These are phyloP conservation scores for Darksidea phi DNA, from an alignment of 495 filamentous ascomycete species.

Conservation along the genomic window DNA sequence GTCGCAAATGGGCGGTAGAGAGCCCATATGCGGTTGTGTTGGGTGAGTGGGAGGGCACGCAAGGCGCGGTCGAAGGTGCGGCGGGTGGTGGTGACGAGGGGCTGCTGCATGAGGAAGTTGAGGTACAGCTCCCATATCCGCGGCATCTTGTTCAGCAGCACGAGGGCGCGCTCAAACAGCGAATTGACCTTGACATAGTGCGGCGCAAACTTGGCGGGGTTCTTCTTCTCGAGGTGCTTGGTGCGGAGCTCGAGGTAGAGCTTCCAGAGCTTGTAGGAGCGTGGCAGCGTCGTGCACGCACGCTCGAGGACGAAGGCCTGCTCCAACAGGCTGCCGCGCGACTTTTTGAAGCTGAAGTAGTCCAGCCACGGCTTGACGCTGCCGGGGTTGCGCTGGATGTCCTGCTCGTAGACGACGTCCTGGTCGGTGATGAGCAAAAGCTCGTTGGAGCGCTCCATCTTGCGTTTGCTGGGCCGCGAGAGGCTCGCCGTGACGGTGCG, in stretches of 20 bases:
- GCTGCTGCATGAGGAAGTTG: slow-evolving; percentile 84
- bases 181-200: slow-evolving; percentile 94
- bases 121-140: slow-evolving; percentile 98
- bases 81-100: slow-evolving; percentile 84
- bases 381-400: slow-evolving; percentile 80
- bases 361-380: slow-evolving; percentile 94
- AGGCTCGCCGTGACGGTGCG: slow-evolving; percentile 29
- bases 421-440: slow-evolving; percentile 65
- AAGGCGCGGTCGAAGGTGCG: slow-evolving; percentile 92
- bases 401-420: slow-evolving; percentile 94
- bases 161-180: slow-evolving; percentile 88
- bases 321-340: slow-evolving; percentile 82
- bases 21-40: slow-evolving; percentile 96
- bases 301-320: slow-evolving; percentile 93
- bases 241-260: slow-evolving; percentile 88
- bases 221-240: slow-evolving; percentile 79
- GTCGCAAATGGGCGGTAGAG: slow-evolving; percentile 90
- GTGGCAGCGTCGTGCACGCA: slow-evolving; percentile 81
- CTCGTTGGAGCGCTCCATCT: slow-evolving; percentile 32
- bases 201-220: slow-evolving; percentile 73
- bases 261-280: slow-evolving; percentile 99
- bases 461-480: slow-evolving; percentile 32
- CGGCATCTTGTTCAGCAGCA: slow-evolving; percentile 98
- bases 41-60: slow-evolving; percentile 90
- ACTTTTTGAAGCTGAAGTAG: slow-evolving; percentile 89